Conservation (phyloP, 2,329 filamentous ascomycete genomes). For the Monascus ruber region DNA sequence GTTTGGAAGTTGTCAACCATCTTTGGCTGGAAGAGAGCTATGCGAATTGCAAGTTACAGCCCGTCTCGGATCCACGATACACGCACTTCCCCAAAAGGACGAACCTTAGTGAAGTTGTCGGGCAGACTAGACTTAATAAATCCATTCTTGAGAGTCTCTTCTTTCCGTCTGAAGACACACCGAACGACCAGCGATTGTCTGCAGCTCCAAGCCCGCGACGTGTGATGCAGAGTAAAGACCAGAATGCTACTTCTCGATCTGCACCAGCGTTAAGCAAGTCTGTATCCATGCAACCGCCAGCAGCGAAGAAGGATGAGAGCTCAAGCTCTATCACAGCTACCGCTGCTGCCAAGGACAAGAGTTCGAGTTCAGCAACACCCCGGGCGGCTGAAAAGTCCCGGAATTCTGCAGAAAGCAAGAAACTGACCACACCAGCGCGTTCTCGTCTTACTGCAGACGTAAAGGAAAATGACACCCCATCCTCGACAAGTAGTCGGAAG, state of each 20-base stretch:
- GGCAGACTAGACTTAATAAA: constrained; percentile 73
- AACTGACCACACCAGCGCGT: constrained; percentile 43
- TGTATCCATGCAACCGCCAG: constrained; percentile 11
- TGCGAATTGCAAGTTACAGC: constrained; percentile 68
- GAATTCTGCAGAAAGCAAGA: constrained; percentile 16
- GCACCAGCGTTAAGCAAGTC: constrained; percentile 6
- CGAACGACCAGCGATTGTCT: neutral
- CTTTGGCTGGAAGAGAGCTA: constrained; percentile 98
- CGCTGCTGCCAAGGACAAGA: constrained; percentile 6
- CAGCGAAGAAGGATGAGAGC: constrained; percentile 10
- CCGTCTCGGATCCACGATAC: constrained; percentile 62
- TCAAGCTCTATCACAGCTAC: constrained; percentile 4
- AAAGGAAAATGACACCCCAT: constrained; percentile 78
- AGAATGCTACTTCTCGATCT: constrained; percentile 13
- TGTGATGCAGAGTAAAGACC: constrained; percentile 26
- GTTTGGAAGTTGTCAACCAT: constrained; percentile 80
- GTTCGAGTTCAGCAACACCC: constrained; percentile 10
- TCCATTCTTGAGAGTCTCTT: constrained; percentile 60
- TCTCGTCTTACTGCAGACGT: constrained; percentile 44
- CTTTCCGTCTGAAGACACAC: constrained; percentile 30
- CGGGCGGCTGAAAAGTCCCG: constrained; percentile 16
- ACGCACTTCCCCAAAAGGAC: constrained; percentile 78
- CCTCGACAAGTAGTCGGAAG: constrained; percentile 64
- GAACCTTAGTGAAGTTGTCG: constrained; percentile 85
- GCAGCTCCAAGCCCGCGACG: constrained; percentile 9